Conservation (phyloP, 2,329 filamentous ascomycete species). For the Claviceps humidiphila region DNA sequence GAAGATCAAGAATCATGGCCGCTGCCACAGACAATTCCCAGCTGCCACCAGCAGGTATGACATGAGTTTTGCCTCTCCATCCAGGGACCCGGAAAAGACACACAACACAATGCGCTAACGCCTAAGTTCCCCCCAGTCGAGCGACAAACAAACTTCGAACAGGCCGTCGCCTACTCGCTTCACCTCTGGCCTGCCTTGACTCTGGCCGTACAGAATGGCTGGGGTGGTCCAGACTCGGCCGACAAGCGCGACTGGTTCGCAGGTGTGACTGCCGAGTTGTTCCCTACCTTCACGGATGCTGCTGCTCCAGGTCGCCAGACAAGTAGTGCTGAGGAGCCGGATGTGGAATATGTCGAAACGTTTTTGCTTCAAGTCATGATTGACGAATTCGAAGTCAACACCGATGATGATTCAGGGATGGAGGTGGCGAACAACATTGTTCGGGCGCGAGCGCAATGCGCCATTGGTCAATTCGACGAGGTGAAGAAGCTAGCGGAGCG, state of each 20-base stretch:
- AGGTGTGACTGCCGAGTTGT: constrained; percentile 71
- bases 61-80: background rate
- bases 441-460: constrained; percentile 49
- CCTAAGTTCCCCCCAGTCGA: constrained; percentile 24
- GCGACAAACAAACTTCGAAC: constrained; percentile 61
- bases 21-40: constrained; percentile 16
- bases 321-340: constrained; percentile 36
- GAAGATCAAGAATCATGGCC: constrained; percentile 13
- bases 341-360: constrained; percentile 68
- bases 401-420: constrained; percentile 77
- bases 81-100: background rate
- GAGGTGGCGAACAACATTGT: constrained; percentile 63
- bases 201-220: constrained; percentile 73
- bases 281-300: constrained; percentile 48
- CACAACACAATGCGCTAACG: background rate
- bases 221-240: constrained; percentile 69
- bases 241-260: constrained; percentile 97
- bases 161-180: constrained; percentile 72
- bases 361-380: constrained; percentile 82
- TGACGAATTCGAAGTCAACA: constrained; percentile 87
- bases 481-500: constrained; percentile 50
- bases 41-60: constrained; percentile 18
- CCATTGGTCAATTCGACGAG: constrained; percentile 50
- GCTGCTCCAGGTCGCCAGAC: constrained; percentile 14
- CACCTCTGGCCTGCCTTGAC: constrained; percentile 81